Percentiles rank a stretch among this genome's conserved stretches.
Evolutionary conservation across 768 basidiomycete genomes (phyloP).

Genomic region (Lactifluus volemus): DNA sequence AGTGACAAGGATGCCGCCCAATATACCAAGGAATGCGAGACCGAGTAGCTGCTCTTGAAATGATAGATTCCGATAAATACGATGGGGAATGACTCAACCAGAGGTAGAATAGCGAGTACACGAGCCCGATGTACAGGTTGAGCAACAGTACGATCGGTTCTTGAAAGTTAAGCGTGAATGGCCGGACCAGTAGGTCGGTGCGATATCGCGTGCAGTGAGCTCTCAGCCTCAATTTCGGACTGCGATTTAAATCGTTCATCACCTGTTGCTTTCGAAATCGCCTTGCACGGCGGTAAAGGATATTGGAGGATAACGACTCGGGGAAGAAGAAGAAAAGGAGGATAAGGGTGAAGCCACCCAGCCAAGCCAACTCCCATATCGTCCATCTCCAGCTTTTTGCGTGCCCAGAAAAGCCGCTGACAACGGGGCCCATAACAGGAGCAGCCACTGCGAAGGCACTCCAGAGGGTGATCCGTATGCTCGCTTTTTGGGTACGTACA

Average conservation of each 20-base stretch:
- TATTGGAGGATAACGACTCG: slow-evolving; percentile 27
- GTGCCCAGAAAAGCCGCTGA: slow-evolving; percentile 29
- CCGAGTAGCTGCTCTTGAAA: slow-evolving; percentile 26
- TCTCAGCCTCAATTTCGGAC: slow-evolving; percentile 24
- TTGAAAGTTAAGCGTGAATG: slow-evolving; percentile 26
- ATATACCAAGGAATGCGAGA: slow-evolving; percentile 26
- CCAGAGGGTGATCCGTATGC: slow-evolving; percentile 25
- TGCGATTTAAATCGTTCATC: slow-evolving; percentile 24
- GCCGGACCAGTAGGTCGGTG: slow-evolving; percentile 24
- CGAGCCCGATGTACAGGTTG: slow-evolving; percentile 28
- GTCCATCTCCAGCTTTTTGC: slow-evolving; percentile 29
- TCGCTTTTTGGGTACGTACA: slow-evolving; percentile 22
- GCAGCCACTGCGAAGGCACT: slow-evolving; percentile 23
- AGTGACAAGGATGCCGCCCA: slow-evolving; percentile 1
- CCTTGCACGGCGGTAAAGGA: slow-evolving; percentile 27
- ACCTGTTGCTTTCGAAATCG: slow-evolving; percentile 27
- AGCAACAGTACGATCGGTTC: slow-evolving; percentile 27
- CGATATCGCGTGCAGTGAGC: slow-evolving; percentile 21
- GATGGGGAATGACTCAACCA: slow-evolving; percentile 31
- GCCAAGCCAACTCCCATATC: slow-evolving; percentile 28
- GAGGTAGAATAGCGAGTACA: slow-evolving; percentile 28
- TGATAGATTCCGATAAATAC: slow-evolving; percentile 29
- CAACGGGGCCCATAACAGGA: slow-evolving; percentile 28
- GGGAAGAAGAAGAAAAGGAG: slow-evolving; percentile 28
- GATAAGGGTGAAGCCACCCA: slow-evolving; percentile 23